Percentiles rank a stretch among this genome's conserved stretches.
Evolutionary conservation across 768 basidiomycete genomes (phyloP).

Genomic region (Pleurotus djamor): DNA sequence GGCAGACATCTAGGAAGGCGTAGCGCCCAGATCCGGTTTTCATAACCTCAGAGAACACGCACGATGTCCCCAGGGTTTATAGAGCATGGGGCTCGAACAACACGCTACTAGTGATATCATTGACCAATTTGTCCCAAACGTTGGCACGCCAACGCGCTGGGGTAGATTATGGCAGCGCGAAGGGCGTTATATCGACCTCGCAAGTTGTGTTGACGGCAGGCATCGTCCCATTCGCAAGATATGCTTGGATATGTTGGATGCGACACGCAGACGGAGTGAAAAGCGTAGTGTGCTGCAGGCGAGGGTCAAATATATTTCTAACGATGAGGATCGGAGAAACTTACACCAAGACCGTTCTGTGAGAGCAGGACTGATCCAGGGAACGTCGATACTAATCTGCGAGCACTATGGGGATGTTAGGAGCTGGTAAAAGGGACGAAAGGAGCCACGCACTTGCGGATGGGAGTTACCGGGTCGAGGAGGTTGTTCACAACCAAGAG

Average conservation of each 20-base stretch:
- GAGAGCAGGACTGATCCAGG: slow-evolving; percentile 33
- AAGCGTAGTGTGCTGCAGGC: neutral
- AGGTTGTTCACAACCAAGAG: slow-evolving; percentile 38
- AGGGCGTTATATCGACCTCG: neutral
- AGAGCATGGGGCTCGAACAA: too few species aligned
- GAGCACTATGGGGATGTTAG: slow-evolving; percentile 24
- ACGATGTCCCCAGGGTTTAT: too few species aligned
- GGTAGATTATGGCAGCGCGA: neutral
- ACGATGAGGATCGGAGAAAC: neutral
- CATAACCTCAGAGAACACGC: too few species aligned
- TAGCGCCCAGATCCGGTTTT: too few species aligned
- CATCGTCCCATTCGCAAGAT: neutral
- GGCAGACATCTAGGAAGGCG: too few species aligned
- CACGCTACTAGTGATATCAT: too few species aligned
- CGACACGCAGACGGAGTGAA: neutral
- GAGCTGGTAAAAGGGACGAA: neutral
- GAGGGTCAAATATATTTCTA: neutral
- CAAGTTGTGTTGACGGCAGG: neutral
- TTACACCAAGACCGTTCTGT: slow-evolving; percentile 37
- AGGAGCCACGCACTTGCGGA: neutral
- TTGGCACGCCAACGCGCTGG: too few species aligned
- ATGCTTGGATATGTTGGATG: neutral
- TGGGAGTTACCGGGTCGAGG: slow-evolving; percentile 15
- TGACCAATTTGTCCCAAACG: too few species aligned
- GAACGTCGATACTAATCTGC: slow-evolving; percentile 33